Evolutionary conservation across 345 rosid genomes (phyloP).

Genomic region (Eucalyptus tenuipes): DNA sequence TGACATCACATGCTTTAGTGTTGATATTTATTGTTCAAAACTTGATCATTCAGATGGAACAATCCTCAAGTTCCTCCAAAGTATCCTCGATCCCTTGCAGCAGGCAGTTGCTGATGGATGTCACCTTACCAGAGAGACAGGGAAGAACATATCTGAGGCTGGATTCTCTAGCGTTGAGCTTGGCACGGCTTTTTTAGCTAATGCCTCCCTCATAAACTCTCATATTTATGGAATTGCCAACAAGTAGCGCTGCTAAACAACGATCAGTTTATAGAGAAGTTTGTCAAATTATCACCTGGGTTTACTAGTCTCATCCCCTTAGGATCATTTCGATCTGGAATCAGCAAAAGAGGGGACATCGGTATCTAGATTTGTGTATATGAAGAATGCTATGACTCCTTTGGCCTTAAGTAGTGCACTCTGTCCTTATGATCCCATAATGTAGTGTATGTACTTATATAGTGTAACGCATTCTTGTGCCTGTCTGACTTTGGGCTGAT

Average conservation of each 20-base stretch:
- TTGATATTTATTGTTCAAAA: neutral
- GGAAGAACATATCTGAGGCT: conserved; percentile 40
- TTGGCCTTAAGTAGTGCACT: neutral
- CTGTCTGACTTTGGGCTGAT: neutral
- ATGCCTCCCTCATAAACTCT: conserved; percentile 29
- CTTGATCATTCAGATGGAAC: conserved; percentile 50
- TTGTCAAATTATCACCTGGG: neutral
- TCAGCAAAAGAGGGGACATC: neutral
- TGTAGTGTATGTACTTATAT: neutral
- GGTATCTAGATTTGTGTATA: neutral
- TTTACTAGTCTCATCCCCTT: neutral
- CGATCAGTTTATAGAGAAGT: neutral
- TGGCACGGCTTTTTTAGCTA: conserved; percentile 18
- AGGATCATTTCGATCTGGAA: neutral
- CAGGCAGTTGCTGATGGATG: conserved; percentile 63
- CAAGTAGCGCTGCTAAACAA: conserved; percentile 7
- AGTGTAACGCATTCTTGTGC: neutral
- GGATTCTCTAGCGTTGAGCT: conserved; percentile 50
- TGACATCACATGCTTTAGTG: neutral
- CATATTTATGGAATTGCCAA: conserved; percentile 67
- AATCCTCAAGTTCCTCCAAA: conserved; percentile 40
- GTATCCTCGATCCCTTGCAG: conserved; percentile 58
- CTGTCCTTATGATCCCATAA: neutral
- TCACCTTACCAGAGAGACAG: conserved; percentile 60
- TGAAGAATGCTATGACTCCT: neutral